phyloP scores from a whole-genome alignment of 768 basidiomycete genomes.

The Termitomyces sp. region DNA sequence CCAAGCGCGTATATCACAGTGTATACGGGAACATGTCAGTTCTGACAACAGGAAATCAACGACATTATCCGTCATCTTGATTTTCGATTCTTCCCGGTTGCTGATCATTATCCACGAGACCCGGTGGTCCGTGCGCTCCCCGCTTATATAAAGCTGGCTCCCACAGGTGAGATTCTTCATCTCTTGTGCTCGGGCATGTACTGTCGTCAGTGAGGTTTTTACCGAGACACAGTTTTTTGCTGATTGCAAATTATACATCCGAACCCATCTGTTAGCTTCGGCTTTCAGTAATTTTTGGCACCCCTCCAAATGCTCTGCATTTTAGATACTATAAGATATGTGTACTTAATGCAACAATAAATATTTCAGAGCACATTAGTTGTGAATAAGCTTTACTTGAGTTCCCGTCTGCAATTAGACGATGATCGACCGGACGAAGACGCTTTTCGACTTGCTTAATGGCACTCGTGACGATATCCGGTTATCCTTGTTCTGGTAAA shows the following conservation, averaged over 20 bases:
- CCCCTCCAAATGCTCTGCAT: constrained; percentile 12
- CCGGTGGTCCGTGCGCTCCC: constrained; percentile 48
- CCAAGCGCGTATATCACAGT: not conserved
- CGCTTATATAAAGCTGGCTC: constrained; percentile 31
- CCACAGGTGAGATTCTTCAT: constrained; percentile 31
- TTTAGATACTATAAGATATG: not conserved
- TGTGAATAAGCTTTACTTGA: no score
- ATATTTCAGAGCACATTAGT: no score
- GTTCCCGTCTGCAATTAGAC: no score
- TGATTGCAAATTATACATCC: constrained; percentile 98
- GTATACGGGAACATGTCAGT: not conserved
- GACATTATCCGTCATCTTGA: not conserved
- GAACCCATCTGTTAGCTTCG: constrained; percentile 88
- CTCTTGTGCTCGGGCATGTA: constrained; percentile 96
- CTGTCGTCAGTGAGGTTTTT: constrained; percentile 94
- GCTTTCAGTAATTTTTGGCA: constrained; percentile 92
- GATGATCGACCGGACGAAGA: no score
- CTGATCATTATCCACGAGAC: constrained; percentile 2
- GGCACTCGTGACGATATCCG: constrained; percentile 90
- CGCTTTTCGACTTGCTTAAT: constrained; percentile 34
- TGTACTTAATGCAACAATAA: not conserved
- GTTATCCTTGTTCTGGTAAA: constrained; percentile 88
- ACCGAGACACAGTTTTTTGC: constrained; percentile 95
- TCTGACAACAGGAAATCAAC: not conserved
- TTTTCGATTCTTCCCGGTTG: not conserved